phyloP scores from a whole-genome alignment of 306 rosid species.

The Rubus parviflorus region DNA sequence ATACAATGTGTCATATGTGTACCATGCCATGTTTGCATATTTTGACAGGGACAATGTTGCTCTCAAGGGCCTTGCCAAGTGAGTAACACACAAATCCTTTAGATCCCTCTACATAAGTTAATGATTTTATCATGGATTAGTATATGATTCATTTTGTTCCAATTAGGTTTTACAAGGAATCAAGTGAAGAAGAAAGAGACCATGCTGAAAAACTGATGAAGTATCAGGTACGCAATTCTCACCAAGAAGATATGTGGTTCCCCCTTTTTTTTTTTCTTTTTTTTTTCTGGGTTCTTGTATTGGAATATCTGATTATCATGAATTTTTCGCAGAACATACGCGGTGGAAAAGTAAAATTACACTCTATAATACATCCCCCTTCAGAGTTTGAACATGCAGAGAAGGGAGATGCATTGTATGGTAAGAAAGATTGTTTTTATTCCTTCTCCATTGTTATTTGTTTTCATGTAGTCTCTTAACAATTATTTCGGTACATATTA shows the following conservation, averaged over 20 bases:
- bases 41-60: slow-evolving; percentile 91
- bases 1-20: slow-evolving; percentile 86
- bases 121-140: background rate
- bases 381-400: slow-evolving; percentile 64
- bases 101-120: background rate
- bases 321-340: slow-evolving; percentile 56
- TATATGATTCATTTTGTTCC: slow-evolving; percentile 22
- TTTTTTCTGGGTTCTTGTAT: background rate
- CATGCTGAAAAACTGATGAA: slow-evolving; percentile 85
- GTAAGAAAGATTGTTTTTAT: slow-evolving; percentile 36
- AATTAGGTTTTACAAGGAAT: slow-evolving; percentile 72
- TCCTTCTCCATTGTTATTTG: background rate
- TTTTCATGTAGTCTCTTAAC: background rate
- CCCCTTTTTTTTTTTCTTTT: too few relatives aligned
- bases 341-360: slow-evolving; percentile 79
- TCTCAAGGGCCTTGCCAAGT: slow-evolving; percentile 83
- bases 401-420: slow-evolving; percentile 73
- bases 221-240: slow-evolving; percentile 57
- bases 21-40: slow-evolving; percentile 87
- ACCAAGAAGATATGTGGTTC: background rate
- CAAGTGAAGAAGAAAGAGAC: slow-evolving; percentile 84
- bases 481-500: background rate
- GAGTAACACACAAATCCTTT: slow-evolving; percentile 8
- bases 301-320: slow-evolving; percentile 1
- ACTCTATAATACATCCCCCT: slow-evolving; percentile 55